Base-by-base conservation (phyloP, 495 filamentous ascomycete species). In the Penicillium pancosmium region DNA sequence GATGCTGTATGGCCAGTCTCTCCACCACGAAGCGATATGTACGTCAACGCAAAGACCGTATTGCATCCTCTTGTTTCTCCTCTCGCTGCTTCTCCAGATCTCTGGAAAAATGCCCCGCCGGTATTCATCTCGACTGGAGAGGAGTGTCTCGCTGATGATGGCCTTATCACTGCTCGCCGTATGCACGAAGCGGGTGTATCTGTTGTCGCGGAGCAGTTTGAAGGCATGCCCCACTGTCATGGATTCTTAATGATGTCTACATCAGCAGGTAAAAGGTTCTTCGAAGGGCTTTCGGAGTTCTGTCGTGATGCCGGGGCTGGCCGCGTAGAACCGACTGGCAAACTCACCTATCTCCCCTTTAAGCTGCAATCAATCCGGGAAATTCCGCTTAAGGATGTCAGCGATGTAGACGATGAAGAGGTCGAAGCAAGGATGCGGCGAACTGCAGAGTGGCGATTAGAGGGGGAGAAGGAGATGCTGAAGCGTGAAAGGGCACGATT, bases 221-320 rank as follows among this genome's bases (percentile, higher is more conserved):
- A 93, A 70, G 88, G 86, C 1, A 95, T 96, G 91, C 92, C 93
- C 46, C 93, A 98, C 67, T 90, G 88, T 57, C 96, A 95, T 68
- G 86, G 80, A 0, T 63, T 87, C 60, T 50, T 95, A 0, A 72
- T 96, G 56, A 70, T 78, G n/a, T 67, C 64, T n/a, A 63, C 83
- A 1, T 53, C 72, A 1, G 81, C 76, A 6, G 65, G 79, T 2
- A 73, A 71, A 55, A 70, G 77, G 47, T 88, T 84, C 63, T 80
- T 87, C 47, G 70, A 82, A 9, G 70, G 80, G 18, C 82, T 85
- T 74, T 76, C 82, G 0, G 73, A 68, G 33, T 96, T 94, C 64
- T 77, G 74, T 54, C 61, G 54, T 1, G 69, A 75, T 52, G 71
- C 66, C 15, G 73, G 85, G 0, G 72, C 71, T 2, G 68, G 56